Conservation (phyloP, 1,284 basidiomycete species). For the Polyporus tsugae region DNA sequence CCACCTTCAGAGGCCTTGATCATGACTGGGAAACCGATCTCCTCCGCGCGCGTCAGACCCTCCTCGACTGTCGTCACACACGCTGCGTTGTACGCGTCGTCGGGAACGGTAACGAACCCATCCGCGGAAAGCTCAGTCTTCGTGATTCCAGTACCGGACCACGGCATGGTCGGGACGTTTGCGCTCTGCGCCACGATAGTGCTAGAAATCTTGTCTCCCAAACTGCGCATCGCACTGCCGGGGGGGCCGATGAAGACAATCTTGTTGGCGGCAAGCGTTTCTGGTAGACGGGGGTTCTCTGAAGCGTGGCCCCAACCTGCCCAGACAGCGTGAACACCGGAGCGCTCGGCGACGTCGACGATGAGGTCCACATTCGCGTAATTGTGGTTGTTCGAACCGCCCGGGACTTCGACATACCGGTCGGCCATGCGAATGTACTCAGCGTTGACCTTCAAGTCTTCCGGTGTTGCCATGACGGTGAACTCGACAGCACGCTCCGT, state of each 20-base stretch:
- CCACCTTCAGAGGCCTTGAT: conserved; percentile 99
- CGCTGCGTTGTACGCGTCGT: conserved; percentile 90
- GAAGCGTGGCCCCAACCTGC: conserved; percentile 99
- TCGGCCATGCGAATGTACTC: conserved; percentile 99
- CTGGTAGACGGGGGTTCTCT: conserved; percentile 98
- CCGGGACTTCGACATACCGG: conserved; percentile 98
- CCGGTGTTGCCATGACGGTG: conserved; percentile 99
- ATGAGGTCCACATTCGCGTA: conserved; percentile 99
- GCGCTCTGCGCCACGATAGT: conserved; percentile 99
- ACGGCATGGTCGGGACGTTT: conserved; percentile 98
- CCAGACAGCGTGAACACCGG: conserved; percentile 99
- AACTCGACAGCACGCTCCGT: conserved; percentile 97
- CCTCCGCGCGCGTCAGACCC: conserved; percentile 84
- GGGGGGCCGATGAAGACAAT: conserved; percentile 99
- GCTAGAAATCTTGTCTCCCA: conserved; percentile 99
- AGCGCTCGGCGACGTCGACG: conserved; percentile 96
- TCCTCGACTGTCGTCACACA: conserved; percentile 93
- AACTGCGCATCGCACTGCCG: conserved; percentile 97
- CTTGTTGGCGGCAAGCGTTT: conserved; percentile 91
- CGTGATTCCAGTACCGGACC: conserved; percentile 96
- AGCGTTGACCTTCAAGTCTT: conserved; percentile 98
- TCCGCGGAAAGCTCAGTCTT: conserved; percentile 88
- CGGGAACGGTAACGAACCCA: conserved; percentile 95
- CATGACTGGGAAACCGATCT: conserved; percentile 98
- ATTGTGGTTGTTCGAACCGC: conserved; percentile 99